Evolutionary conservation across 2,329 filamentous ascomycete species (phyloP).

Genomic region (Biscogniauxia sp.): DNA sequence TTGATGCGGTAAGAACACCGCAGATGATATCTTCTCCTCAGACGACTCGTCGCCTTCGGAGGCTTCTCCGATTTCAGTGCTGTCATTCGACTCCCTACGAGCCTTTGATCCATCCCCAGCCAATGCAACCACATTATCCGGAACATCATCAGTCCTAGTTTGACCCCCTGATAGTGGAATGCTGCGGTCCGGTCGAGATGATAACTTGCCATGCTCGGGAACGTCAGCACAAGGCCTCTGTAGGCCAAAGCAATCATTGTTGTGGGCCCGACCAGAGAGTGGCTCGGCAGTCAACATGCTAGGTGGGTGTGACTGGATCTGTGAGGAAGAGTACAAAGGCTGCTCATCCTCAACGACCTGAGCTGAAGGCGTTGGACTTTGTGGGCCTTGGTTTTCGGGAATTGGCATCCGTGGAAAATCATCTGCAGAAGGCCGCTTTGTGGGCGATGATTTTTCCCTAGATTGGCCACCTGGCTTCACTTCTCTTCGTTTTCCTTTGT

Average conservation of each 20-base stretch:
- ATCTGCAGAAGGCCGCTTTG: conserved; percentile 29
- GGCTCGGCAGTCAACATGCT: conserved; percentile 12
- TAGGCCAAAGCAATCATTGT: conserved; percentile 28
- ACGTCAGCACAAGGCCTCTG: conserved; percentile 15
- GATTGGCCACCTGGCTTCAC: conserved; percentile 31
- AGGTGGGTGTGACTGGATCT: conserved; percentile 20
- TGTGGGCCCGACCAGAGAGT: conserved; percentile 9
- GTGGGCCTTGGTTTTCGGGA: conserved; percentile 17
- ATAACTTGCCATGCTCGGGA: conserved; percentile 11
- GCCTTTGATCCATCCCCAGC: conserved; percentile 14
- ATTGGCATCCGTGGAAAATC: conserved; percentile 9
- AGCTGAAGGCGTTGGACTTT: conserved; percentile 24
- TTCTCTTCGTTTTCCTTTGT: conserved; percentile 55
- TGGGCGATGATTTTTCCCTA: conserved; percentile 41
- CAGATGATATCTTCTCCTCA: conserved; percentile 84
- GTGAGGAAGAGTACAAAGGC: conserved; percentile 8
- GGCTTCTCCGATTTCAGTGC: conserved; percentile 37
- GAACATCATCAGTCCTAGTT: conserved; percentile 6
- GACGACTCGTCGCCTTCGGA: conserved; percentile 61
- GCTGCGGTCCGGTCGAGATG: conserved; percentile 11
- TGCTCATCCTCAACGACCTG: conserved; percentile 24
- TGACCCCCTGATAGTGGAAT: conserved; percentile 6
- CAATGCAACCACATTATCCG: conserved; percentile 9
- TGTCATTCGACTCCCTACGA: conserved; percentile 39
- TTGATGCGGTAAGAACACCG: conserved; percentile 77